Percentiles rank a stretch among this genome's conserved stretches.
Conservation (phyloP, 2,329 filamentous ascomycete species). For the Hansfordia pulvinata region DNA sequence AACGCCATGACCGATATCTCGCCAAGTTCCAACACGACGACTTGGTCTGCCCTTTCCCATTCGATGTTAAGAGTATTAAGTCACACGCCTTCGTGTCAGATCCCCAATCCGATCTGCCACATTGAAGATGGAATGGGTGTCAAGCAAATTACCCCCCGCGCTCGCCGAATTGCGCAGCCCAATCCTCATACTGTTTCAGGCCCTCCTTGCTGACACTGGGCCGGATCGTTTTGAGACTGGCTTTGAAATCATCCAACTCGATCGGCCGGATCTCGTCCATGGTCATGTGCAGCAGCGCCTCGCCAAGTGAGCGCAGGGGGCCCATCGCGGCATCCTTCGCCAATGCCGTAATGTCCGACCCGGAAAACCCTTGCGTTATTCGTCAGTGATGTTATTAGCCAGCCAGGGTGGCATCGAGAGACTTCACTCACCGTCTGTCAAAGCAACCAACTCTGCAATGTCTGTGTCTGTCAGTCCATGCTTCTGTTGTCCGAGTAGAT, state of each 20-base stretch:
- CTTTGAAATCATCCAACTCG: constrained; percentile 66
- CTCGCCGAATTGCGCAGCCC: constrained; percentile 89
- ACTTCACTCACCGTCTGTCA: constrained; percentile 62
- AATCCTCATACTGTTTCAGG: constrained; percentile 81
- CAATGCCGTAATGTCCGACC: constrained; percentile 89
- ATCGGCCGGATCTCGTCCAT: constrained; percentile 94
- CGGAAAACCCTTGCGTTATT: constrained; percentile 65
- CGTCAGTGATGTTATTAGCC: constrained; percentile 3
- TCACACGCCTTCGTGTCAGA: too few species aligned
- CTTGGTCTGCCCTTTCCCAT: too few species aligned
- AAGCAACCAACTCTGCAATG: constrained; percentile 56
- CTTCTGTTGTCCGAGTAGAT: constrained; percentile 74
- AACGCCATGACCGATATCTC: too few species aligned
- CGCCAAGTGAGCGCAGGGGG: constrained; percentile 76
- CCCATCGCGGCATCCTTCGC: constrained; percentile 99
- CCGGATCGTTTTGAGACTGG: constrained; percentile 71
- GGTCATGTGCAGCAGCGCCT: constrained; percentile 77
- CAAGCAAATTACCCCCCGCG: constrained; percentile 55
- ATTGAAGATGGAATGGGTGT: too few species aligned
- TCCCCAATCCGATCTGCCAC: too few species aligned
- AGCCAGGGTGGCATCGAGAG: background rate
- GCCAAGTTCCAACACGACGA: too few species aligned
- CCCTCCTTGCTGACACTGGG: constrained; percentile 82
- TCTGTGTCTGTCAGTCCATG: constrained; percentile 62
- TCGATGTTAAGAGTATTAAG: too few species aligned